Conservation (phyloP, 805 yeast species). For the Zygosaccharomyces lentus region DNA sequence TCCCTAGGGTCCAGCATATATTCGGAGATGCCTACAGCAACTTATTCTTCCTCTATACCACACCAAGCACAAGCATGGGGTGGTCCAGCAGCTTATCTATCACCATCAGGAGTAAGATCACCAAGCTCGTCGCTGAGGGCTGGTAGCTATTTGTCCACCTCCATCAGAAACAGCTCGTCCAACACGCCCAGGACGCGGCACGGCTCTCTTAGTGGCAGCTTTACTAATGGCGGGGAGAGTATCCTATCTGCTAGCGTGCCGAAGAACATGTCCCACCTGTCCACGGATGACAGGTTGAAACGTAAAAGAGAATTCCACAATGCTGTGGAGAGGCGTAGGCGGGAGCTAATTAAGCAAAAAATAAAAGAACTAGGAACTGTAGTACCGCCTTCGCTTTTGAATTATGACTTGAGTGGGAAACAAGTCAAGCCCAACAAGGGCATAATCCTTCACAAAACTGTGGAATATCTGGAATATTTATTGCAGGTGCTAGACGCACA, state of each 20-base stretch:
- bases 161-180: constrained; percentile 26
- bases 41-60: constrained; percentile 27
- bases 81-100: constrained; percentile 16
- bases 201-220: constrained; percentile 31
- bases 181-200: constrained; percentile 30
- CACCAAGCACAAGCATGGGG: constrained; percentile 25
- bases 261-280: constrained; percentile 16
- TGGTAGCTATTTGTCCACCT: constrained; percentile 29
- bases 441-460: constrained; percentile 68
- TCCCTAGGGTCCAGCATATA: constrained; percentile 31
- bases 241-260: constrained; percentile 21
- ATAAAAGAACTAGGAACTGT: constrained; percentile 77
- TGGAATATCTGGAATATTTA: constrained; percentile 70
- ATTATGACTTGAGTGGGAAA: constrained; percentile 44
- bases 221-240: constrained; percentile 19
- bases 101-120: constrained; percentile 26
- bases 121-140: constrained; percentile 35
- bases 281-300: constrained; percentile 60
- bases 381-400: constrained; percentile 70
- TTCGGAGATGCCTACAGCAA: constrained; percentile 26
- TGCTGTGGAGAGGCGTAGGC: constrained; percentile 87
- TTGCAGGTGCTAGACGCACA: constrained; percentile 57
- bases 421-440: constrained; percentile 82
- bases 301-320: constrained; percentile 87
- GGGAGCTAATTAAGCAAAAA: constrained; percentile 86